Evolutionary conservation across 129 eudicot genomes (phyloP).

Genomic region (Artemisia tridentata): DNA sequence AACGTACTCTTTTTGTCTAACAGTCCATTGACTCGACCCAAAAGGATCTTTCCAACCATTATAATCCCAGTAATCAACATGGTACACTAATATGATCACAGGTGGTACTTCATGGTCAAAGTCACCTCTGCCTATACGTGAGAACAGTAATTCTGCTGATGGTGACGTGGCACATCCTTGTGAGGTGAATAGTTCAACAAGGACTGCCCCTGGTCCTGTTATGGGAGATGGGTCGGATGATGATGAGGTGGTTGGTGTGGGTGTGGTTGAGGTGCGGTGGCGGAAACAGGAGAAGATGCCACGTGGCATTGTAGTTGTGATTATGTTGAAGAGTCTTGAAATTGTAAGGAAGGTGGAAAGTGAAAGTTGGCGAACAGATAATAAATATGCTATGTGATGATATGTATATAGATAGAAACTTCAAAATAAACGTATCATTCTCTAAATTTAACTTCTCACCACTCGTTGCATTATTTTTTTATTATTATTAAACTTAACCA

Average conservation of each 20-base stretch:
- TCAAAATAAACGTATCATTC: too few species aligned
- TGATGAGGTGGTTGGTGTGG: constrained; percentile 38
- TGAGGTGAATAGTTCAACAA: constrained; percentile 87
- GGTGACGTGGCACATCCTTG: constrained; percentile 89
- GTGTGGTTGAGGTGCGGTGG: constrained; percentile 23
- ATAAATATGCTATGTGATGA: too few species aligned
- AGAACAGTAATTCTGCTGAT: constrained; percentile 79
- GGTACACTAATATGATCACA: constrained; percentile 67
- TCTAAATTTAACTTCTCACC: too few species aligned
- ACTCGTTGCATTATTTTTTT: too few species aligned
- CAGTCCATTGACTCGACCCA: constrained; percentile 86
- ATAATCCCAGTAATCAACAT: constrained; percentile 92
- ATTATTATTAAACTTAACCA: too few species aligned
- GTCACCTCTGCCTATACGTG: constrained; percentile 86
- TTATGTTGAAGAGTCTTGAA: not conserved
- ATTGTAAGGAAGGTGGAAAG: not conserved
- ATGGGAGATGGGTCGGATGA: constrained; percentile 38
- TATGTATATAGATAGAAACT: too few species aligned
- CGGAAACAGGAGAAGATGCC: constrained; percentile 63
- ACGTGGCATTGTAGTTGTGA: constrained; percentile 44
- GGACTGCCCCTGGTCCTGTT: constrained; percentile 51
- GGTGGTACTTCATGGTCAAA: constrained; percentile 51
- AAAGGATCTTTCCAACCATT: constrained; percentile 91
- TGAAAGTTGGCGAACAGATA: not conserved
- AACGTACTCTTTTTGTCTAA: constrained; percentile 81